Percentiles rank a stretch among this genome's conserved stretches.
These are phyloP conservation scores for Hyparrhenia diplandra DNA, from an alignment of 176 grass and related monocot species.

Conservation along the genomic window DNA sequence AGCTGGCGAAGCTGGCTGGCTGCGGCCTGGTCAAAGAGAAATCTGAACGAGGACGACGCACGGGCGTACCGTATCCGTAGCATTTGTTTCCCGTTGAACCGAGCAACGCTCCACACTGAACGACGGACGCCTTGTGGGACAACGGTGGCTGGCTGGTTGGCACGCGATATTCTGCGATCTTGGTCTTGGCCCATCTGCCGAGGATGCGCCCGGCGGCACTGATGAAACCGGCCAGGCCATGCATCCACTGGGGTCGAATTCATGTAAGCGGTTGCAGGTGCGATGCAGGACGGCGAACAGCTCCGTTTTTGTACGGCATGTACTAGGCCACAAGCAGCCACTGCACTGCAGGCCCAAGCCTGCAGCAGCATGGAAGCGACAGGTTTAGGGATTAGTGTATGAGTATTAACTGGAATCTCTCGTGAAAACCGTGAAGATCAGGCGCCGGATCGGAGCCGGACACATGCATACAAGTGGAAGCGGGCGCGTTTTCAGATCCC, in stretches of 20 bases:
- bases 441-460: not conserved
- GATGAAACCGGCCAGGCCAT: no score
- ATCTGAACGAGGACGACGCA: not conserved
- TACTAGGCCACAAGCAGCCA: no score
- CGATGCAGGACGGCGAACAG: not conserved
- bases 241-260: not conserved
- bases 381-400: not conserved
- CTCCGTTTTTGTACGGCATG: not conserved
- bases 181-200: not conserved
- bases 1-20: no score
- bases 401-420: not conserved
- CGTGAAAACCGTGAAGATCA: slow-evolving; percentile 20
- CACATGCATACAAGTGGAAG: not conserved
- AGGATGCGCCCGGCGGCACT: not conserved
- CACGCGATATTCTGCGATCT: not conserved
- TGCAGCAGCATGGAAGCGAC: not conserved
- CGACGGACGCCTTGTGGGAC: no score
- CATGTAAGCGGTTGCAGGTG: not conserved
- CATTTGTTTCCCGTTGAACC: not conserved
- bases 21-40: not conserved
- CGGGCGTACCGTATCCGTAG: no score
- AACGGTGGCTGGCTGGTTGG: no score
- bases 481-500: not conserved
- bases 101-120: no score
- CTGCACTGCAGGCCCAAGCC: not conserved